phyloP scores from a whole-genome alignment of 768 basidiomycete species.

The Auriscalpium orientale region DNA sequence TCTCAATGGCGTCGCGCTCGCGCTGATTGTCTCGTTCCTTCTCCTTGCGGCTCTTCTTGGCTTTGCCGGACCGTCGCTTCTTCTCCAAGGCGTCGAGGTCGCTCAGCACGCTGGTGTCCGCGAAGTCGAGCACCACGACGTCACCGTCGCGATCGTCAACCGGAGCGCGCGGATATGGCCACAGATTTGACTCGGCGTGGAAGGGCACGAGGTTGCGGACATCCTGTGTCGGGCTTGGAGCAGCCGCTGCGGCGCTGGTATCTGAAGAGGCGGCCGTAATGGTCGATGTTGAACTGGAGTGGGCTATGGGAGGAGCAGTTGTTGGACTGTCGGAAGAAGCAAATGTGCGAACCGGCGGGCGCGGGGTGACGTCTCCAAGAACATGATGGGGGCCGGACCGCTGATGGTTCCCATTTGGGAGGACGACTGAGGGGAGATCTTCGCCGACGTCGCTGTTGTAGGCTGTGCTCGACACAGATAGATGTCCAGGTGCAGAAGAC shows the following conservation, averaged over 20 bases:
- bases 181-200: conserved; percentile 55
- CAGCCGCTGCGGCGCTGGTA: not conserved
- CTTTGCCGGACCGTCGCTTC: conserved; percentile 21
- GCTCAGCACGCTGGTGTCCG: conserved; percentile 65
- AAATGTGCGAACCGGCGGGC: conserved; percentile 28
- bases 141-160: conserved; percentile 44
- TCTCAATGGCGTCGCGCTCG: conserved; percentile 45
- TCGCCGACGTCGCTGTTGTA: conserved; percentile 3
- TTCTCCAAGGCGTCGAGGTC: conserved; percentile 50
- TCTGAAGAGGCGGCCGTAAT: not conserved
- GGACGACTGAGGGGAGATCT: conserved; percentile 9
- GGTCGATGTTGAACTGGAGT: conserved; percentile 2
- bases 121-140: conserved; percentile 70
- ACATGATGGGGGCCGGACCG: conserved; percentile 5
- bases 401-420: conserved; percentile 5
- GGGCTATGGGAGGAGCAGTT: not conserved
- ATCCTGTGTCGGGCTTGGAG: not conserved
- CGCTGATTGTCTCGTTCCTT: conserved; percentile 28
- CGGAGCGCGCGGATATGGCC: conserved; percentile 56
- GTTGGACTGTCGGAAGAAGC: conserved; percentile 8
- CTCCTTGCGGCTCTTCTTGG: conserved; percentile 13
- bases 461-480: conserved; percentile 13
- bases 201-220: conserved; percentile 45
- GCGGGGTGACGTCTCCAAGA: conserved; percentile 54
- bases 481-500: conserved; percentile 8